phyloP scores from a whole-genome alignment of 106 monocot genomes.

The Acorus gramineus region DNA sequence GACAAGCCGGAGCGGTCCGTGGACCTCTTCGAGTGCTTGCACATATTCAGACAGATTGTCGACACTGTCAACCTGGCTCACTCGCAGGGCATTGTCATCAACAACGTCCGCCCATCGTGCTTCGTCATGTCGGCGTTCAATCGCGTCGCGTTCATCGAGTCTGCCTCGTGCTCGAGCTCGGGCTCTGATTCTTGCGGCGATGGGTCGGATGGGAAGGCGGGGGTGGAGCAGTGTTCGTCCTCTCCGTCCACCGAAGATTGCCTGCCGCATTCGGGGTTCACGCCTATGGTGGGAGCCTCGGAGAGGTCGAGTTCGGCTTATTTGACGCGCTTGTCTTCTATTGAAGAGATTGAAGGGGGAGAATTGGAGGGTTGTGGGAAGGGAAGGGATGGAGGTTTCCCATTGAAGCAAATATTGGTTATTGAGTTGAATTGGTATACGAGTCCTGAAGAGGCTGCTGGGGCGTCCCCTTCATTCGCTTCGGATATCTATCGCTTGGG shows the following conservation, averaged over 20 bases:
- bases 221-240: neutral
- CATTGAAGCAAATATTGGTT: constrained; percentile 46
- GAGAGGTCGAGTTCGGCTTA: too few relatives aligned
- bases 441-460: constrained; percentile 68
- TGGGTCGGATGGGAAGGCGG: neutral
- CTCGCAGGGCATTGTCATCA: neutral
- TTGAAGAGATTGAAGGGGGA: too few relatives aligned
- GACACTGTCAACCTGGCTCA: constrained; percentile 7
- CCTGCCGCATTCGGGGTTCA: too few relatives aligned
- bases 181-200: neutral
- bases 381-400: constrained; percentile 16
- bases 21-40: constrained; percentile 8
- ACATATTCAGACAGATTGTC: constrained; percentile 12
- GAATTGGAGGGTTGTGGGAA: too few relatives aligned
- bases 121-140: constrained; percentile 6
- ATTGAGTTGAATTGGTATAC: constrained; percentile 82
- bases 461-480: constrained; percentile 36
- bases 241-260: neutral
- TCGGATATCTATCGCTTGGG: constrained; percentile 85
- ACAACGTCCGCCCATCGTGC: constrained; percentile 11
- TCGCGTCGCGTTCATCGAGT: constrained; percentile 12
- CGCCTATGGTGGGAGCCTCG: too few relatives aligned
- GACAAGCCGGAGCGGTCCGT: constrained; percentile 3
- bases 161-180: constrained; percentile 14
- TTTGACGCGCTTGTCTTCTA: too few relatives aligned